phyloP scores from a whole-genome alignment of 2,329 filamentous ascomycete species.

The Colletotrichum agaves region DNA sequence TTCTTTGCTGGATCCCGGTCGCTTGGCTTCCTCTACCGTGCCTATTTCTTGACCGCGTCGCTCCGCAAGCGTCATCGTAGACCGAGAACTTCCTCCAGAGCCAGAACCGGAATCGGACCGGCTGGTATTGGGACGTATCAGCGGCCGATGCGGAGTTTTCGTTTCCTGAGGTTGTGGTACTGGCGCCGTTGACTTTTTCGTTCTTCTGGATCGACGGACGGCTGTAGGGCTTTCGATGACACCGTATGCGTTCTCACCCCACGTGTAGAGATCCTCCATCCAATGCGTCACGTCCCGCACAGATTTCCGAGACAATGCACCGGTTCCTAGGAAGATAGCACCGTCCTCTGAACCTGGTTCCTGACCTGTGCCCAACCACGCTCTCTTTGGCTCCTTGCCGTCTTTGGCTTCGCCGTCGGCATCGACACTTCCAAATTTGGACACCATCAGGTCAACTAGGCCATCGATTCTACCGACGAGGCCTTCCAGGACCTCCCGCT shows the following conservation, averaged over 20 bases:
- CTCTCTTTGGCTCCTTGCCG: constrained; percentile 44
- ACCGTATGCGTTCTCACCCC: constrained; percentile 87
- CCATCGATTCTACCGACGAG: constrained; percentile 83
- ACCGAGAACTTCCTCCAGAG: constrained; percentile 23
- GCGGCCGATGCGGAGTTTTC: neutral
- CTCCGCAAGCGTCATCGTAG: constrained; percentile 36
- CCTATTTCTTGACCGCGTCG: constrained; percentile 36
- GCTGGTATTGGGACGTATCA: neutral
- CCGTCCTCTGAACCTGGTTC: constrained; percentile 80
- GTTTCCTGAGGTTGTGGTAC: neutral
- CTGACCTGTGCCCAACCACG: constrained; percentile 80
- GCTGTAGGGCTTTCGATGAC: constrained; percentile 82
- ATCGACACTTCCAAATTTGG: constrained; percentile 74
- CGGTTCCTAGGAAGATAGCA: constrained; percentile 85
- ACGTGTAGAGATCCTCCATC: constrained; percentile 88
- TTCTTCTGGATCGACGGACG: constrained; percentile 62
- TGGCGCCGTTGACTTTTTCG: constrained; percentile 42
- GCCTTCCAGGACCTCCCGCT: constrained; percentile 93
- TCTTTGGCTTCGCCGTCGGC: constrained; percentile 41
- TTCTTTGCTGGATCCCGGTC: neutral
- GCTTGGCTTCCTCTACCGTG: constrained; percentile 32
- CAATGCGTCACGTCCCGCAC: constrained; percentile 81
- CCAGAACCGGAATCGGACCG: constrained; percentile 28
- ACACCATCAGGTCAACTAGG: constrained; percentile 87
- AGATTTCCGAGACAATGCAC: constrained; percentile 76